Conservation (phyloP, 495 filamentous ascomycete genomes). For the Penicillium lagena region DNA sequence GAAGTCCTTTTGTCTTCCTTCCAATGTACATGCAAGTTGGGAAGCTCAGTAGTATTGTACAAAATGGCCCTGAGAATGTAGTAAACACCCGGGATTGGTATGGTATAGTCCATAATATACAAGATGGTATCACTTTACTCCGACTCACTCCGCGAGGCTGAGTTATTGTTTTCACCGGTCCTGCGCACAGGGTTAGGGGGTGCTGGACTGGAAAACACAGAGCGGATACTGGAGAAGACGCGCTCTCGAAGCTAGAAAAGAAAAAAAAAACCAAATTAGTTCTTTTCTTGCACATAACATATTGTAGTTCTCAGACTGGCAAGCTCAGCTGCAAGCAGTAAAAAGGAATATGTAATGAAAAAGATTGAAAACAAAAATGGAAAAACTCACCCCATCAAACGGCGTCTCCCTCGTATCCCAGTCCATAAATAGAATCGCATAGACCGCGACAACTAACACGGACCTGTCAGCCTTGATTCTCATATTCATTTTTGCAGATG, state of each 20-base stretch:
- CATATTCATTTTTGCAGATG: neutral
- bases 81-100: neutral
- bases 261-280: neutral
- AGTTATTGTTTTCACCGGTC: slow-evolving; percentile 8
- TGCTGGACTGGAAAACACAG: slow-evolving; percentile 29
- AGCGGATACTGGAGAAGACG: slow-evolving; percentile 27
- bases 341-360: too few species aligned
- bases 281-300: too few species aligned
- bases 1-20: neutral
- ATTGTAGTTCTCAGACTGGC: too few species aligned
- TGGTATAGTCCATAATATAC: slow-evolving; percentile 5
- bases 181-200: slow-evolving; percentile 23
- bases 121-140: neutral
- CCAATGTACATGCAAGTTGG: slow-evolving; percentile 1
- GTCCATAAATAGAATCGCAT: slow-evolving; percentile 72
- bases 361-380: neutral
- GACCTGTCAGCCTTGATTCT: slow-evolving; percentile 3
- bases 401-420: slow-evolving; percentile 57
- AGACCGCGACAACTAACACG: slow-evolving; percentile 57
- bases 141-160: too few species aligned
- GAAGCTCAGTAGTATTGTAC: slow-evolving; percentile 4
- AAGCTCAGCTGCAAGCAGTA: too few species aligned
- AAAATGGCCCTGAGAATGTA: neutral
- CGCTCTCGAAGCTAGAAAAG: slow-evolving; percentile 27
- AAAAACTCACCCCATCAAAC: slow-evolving; percentile 45